Conservation (phyloP, 2,329 filamentous ascomycete species). For the Ophiosphaerella herpotricha region DNA sequence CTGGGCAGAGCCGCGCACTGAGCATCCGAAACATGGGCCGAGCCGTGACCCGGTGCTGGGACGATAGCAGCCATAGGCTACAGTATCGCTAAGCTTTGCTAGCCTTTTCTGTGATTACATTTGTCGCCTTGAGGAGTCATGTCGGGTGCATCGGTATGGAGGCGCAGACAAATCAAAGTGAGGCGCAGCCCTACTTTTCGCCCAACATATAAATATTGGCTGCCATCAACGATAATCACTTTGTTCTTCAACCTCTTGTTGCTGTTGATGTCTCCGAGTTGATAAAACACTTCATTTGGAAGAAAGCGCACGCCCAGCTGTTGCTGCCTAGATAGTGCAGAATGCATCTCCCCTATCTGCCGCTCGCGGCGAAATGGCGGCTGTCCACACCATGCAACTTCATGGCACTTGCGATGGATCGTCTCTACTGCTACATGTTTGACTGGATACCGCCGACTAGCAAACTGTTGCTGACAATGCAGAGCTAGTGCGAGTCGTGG, state of each 20-base stretch:
- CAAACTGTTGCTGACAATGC: constrained; percentile 26
- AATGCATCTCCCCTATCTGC: constrained; percentile 18
- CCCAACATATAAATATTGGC: constrained; percentile 23
- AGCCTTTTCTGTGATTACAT: neutral
- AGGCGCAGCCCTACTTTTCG: constrained; percentile 39
- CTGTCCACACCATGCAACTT: constrained; percentile 12
- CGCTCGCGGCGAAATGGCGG: constrained; percentile 18
- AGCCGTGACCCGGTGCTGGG: neutral
- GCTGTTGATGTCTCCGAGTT: neutral
- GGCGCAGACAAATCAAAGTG: constrained; percentile 36
- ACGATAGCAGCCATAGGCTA: neutral
- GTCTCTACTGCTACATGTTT: neutral
- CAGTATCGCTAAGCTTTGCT: constrained; percentile 1
- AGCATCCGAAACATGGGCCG: constrained; percentile 2
- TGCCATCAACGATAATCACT: neutral
- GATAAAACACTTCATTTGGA: too few relatives aligned
- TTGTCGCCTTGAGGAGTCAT: constrained; percentile 14
- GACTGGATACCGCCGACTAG: constrained; percentile 5
- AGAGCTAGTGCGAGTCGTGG: constrained; percentile 19
- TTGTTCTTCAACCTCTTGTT: neutral
- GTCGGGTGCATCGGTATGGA: constrained; percentile 26
- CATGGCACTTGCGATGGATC: constrained; percentile 8
- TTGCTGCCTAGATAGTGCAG: constrained; percentile 31
- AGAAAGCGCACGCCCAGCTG: neutral
- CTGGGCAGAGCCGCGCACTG: neutral